Evolutionary conservation across 164 flowering plant genomes (phyloP), one percentile per base, ranked within the genome.

Genomic region (Dillenia suffruticosa): DNA sequence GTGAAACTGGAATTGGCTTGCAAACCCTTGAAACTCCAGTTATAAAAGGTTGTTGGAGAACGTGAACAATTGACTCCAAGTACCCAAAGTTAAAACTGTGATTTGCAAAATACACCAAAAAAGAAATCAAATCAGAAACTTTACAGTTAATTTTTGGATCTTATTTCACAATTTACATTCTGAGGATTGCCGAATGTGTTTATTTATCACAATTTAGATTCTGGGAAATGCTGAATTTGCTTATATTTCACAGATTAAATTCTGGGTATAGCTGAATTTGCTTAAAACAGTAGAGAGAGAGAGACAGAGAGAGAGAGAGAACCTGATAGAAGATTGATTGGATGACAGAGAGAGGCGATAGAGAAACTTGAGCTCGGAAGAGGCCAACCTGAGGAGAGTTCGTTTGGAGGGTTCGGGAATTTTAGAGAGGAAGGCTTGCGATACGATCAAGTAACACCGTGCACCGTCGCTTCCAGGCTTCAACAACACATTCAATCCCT

Each of bases 1-100:
- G 22, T 10, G 81, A 64, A 0, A 69, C 49, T 43, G 83, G 77
- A 53, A 93, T 51, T 5, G 83, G 76, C 79, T 91, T 93, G 86
- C 95, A 94, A 10, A 91, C 93, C 4, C 95, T 85, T 0, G 99
- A 87, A 44, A 91, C 92, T 45, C 89, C 88, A 6, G 75, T 69
- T 15, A 94, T 61, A 19, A 63, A 74, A 15, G 92, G 92, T 47
- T 81, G 95, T 44, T 82, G 79, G 49, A 94, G 90, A 57, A 74
- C 72, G 74, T 81, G 80, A 58, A 86, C 72, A 15, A 90, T 76
- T 0, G 93, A 81, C 64, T 92, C 96, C n/a, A 92, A 67, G 68
- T 92, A 82, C 4, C 96, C 96, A 49, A 88, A 69, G 67, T 92
- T 92, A 56, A 68, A 48, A 57, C 96, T 89, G 92, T 76, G 59